Evolutionary conservation across 1,139 yeast species (phyloP).

Genomic region (Suhomyces wounanorum): DNA sequence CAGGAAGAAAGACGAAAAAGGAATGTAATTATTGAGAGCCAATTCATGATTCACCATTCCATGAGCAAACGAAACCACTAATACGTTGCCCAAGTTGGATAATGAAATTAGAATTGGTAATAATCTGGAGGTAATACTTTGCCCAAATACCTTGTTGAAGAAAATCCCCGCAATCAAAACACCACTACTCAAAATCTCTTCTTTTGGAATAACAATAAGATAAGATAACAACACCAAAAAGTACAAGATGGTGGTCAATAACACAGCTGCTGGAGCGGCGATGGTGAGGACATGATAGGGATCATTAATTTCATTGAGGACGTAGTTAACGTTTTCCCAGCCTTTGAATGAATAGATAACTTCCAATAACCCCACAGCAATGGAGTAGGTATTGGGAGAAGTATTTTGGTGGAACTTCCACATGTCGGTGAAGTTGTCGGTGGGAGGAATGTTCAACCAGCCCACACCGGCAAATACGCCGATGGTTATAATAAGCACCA

Average conservation of each 20-base stretch:
- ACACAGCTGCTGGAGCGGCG: slow-evolving; percentile 73
- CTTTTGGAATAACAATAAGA: slow-evolving; percentile 73
- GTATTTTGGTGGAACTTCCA: slow-evolving; percentile 26
- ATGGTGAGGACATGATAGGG: slow-evolving; percentile 68
- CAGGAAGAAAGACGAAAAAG: slow-evolving; percentile 60
- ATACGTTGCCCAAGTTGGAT: slow-evolving; percentile 75
- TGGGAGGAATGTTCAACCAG: slow-evolving; percentile 27
- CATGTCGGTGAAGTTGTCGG: slow-evolving; percentile 31
- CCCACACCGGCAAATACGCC: slow-evolving; percentile 36
- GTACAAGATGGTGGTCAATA: slow-evolving; percentile 60
- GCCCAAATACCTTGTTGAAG: slow-evolving; percentile 74
- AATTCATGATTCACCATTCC: slow-evolving; percentile 76
- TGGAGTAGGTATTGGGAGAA: slow-evolving; percentile 29
- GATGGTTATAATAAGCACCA: slow-evolving; percentile 40
- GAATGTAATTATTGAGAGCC: slow-evolving; percentile 71
- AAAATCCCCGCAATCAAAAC: slow-evolving; percentile 74
- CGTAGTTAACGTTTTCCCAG: slow-evolving; percentile 51
- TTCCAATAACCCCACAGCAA: slow-evolving; percentile 45
- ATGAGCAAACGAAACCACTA: slow-evolving; percentile 77
- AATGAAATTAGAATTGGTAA: slow-evolving; percentile 74
- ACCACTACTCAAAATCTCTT: slow-evolving; percentile 60
- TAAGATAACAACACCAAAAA: slow-evolving; percentile 72
- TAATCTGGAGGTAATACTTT: slow-evolving; percentile 57
- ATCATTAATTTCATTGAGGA: slow-evolving; percentile 44
- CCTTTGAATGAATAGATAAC: slow-evolving; percentile 45